These are phyloP conservation scores for Globisporangium abappressorium DNA, from an alignment of 352 stramenopile species.

Conservation along the genomic window DNA sequence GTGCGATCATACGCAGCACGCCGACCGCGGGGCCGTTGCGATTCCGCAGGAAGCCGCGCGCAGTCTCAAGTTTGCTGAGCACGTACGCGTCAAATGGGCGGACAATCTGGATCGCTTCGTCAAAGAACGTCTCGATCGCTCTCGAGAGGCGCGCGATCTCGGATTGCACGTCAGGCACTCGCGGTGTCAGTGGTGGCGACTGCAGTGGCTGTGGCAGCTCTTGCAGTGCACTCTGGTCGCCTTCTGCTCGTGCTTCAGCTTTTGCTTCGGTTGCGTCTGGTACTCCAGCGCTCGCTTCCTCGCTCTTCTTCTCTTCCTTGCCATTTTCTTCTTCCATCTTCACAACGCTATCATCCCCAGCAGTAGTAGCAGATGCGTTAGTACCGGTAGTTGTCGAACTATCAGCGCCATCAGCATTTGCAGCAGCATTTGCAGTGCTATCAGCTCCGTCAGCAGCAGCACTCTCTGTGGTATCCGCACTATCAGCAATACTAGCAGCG, in stretches of 20 bases:
- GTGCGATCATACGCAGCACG: slow-evolving; percentile 63
- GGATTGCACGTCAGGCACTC: neutral
- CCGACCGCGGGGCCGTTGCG: slow-evolving; percentile 61
- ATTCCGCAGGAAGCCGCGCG: slow-evolving; percentile 50
- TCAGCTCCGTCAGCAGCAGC: neutral
- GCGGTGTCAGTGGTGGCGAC: neutral
- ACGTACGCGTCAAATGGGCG: slow-evolving; percentile 73
- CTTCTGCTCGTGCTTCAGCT: neutral
- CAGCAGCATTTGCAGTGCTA: neutral
- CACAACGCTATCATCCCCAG: neutral
- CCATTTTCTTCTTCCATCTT: neutral
- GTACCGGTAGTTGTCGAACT: neutral
- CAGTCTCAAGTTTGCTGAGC: slow-evolving; percentile 56
- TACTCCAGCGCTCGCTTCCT: neutral
- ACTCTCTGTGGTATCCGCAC: neutral
- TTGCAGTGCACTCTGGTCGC: neutral
- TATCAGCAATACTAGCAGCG: neutral
- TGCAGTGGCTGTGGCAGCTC: neutral
- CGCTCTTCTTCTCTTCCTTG: neutral
- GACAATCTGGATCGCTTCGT: slow-evolving; percentile 61
- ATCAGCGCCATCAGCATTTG: neutral
- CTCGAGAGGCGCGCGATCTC: slow-evolving; percentile 25
- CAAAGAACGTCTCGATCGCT: slow-evolving; percentile 48
- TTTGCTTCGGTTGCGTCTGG: neutral
- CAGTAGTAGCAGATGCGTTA: neutral